A percentile compares a stretch with the other conserved stretches of the same genome.
Conservation (phyloP, 345 rosid genomes). For the Barbarea vulgaris region DNA sequence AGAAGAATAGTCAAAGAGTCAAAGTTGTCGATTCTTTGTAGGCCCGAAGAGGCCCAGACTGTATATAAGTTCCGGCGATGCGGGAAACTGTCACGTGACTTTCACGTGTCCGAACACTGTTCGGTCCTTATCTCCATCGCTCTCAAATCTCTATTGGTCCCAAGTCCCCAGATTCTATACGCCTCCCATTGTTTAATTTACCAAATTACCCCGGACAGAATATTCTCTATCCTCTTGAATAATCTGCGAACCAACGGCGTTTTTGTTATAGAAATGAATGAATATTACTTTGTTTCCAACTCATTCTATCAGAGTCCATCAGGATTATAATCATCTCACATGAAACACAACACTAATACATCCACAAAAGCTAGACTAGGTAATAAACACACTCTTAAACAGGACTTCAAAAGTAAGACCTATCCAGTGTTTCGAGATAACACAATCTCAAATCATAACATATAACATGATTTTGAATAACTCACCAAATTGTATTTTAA, state of each 20-base stretch:
- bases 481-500: neutral
- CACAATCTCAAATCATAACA: neutral
- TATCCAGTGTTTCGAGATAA: neutral
- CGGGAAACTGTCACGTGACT: conserved; percentile 42
- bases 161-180: conserved; percentile 29
- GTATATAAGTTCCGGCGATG: conserved; percentile 36
- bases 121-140: conserved; percentile 29
- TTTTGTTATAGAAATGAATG: neutral
- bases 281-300: neutral
- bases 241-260: neutral
- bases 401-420: neutral
- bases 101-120: conserved; percentile 34
- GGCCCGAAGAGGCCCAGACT: conserved; percentile 18
- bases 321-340: neutral
- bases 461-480: neutral
- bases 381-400: neutral
- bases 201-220: conserved; percentile 14
- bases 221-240: conserved; percentile 2
- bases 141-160: conserved; percentile 20
- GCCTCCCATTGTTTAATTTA: conserved; percentile 10
- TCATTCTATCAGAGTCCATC: neutral
- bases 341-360: neutral
- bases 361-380: neutral
- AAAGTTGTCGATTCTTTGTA: conserved; percentile 11
- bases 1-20: conserved; percentile 31